Base-by-base conservation (phyloP, 2,329 filamentous ascomycete species). In the Diaporthe sp. region DNA sequence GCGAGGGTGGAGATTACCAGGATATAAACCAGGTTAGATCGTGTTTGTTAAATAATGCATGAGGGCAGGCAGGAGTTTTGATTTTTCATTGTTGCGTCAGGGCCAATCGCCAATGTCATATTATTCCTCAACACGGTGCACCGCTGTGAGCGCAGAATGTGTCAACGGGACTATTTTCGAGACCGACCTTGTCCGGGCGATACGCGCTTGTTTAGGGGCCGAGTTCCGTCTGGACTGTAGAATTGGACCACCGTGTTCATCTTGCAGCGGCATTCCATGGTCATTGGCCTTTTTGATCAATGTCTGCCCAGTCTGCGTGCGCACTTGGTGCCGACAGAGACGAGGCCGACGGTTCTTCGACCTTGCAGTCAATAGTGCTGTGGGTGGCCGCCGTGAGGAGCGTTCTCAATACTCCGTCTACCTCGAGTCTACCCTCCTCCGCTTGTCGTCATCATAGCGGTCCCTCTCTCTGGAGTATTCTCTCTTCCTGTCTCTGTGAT, bases 1-100 rank as follows among this genome's bases (percentile, higher is more conserved):
- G 93, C 95, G 42, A 91, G 96, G 77, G 95, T 98, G 31, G 96
- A 99, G 84, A 94, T 99, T 81, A 90, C 94, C 51, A 93, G 91
- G 86, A 97, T 98, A 83, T 91, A 80, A n/a, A 68, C n/a, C 3
- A 28, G 31, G 31, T 39, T 31, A 42, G 8, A n/a, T 68, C 9
- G 7, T 25, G 19, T 13, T 53, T 53, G 31, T 68, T 42, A 13
- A 49, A 51, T 28, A 49, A 44, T 37, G 53, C 42, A 68, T 51
- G 67, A 19, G 19, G n/a, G 39, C 12, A 65, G 25, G 19, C 22
- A n/a, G 75, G 67, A 78, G 42, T 72, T 62, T 74, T 77, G 78
- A 76, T 80, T 79, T 79, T 59, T 67, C 25, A 1, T 57, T 17
- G 51, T 57, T 70, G 39, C 46, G n/a, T 46, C 69, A 19, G 42